phyloP scores from a whole-genome alignment of 1,284 basidiomycete genomes.

The Neotropicomus parvogracilis region DNA sequence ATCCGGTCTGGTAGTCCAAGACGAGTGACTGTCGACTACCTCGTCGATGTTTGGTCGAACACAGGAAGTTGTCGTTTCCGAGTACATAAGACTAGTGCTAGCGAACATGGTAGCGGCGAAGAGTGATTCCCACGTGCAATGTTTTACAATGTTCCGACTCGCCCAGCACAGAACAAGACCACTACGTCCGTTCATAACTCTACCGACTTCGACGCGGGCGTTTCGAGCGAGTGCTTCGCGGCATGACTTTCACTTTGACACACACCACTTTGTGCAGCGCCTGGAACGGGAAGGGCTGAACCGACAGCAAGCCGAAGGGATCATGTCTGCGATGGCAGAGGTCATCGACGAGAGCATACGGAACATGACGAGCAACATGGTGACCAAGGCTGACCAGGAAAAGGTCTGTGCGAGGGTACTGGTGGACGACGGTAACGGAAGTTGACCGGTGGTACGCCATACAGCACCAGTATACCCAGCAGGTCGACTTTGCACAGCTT shows the following conservation, averaged over 20 bases:
- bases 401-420: constrained; percentile 55
- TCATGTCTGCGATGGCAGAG: constrained; percentile 92
- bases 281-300: constrained; percentile 86
- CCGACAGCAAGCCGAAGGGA: constrained; percentile 86
- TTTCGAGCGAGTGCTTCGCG: constrained; percentile 25
- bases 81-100: too few species aligned
- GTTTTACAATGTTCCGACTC: constrained; percentile 10
- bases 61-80: too few species aligned
- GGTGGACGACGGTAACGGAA: not conserved
- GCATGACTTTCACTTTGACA: constrained; percentile 82
- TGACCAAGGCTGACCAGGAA: constrained; percentile 91
- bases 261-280: constrained; percentile 88
- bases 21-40: too few species aligned
- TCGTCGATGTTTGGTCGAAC: too few species aligned
- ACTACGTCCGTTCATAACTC: constrained; percentile 3
- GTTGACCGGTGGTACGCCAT: constrained; percentile 15
- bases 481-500: constrained; percentile 96
- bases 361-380: constrained; percentile 93
- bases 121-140: constrained; percentile 21
- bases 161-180: not conserved
- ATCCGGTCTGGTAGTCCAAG: too few species aligned
- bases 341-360: constrained; percentile 93
- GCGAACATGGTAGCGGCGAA: too few species aligned
- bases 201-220: constrained; percentile 8
- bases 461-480: constrained; percentile 90